Base-by-base conservation (phyloP, 1,284 basidiomycete genomes). In the Ceratobasidium sp. region DNA sequence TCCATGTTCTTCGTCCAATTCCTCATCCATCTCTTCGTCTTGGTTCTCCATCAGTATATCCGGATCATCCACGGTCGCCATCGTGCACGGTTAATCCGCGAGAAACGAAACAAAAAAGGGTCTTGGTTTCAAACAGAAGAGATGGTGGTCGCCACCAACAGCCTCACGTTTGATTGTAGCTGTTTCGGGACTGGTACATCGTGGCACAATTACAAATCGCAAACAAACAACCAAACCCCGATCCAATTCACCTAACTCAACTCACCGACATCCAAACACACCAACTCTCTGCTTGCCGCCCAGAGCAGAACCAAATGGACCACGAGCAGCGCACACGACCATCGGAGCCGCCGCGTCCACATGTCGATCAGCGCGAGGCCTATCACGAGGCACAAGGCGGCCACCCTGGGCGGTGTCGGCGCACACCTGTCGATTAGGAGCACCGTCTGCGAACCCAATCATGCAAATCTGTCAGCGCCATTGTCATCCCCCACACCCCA, bases 151-250 rank as follows among this genome's bases (percentile, higher is more conserved):
- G 59, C 44, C 71, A 50, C 54, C 23, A 50, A 38, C 38, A 48
- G 35, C 57, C 33, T 5, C 30, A 35, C 44, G 35, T 38, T 65
- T 62, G 68, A 55, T 57, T 59, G 57, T 35, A 65, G 23, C 62
- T 38, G 44, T 65, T 65, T 65, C 62, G 44, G 62, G 62, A 65
- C 57, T 65, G 62, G 54, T 54, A 64, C 71, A 65, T 71, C 59
- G 71, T 52, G 59, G 59, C 70, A 59, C 57, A 48, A 74, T 74
- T 50, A 74, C 71, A 74, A 74, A 74, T 71, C n/a, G 30, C 3
- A 62, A 10, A 41, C 38, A 41, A 5, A 41, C 6, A 10, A 0
- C 30, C 62, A 60, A 60, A 60, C 16, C 57, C 57, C 62, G 62
- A 65, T 65, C 20, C 62, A 62, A 52, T 62, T 27, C 33, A 48